Conservation (phyloP, 139 green algal species). For the Mesotaenium endlicherianum region DNA sequence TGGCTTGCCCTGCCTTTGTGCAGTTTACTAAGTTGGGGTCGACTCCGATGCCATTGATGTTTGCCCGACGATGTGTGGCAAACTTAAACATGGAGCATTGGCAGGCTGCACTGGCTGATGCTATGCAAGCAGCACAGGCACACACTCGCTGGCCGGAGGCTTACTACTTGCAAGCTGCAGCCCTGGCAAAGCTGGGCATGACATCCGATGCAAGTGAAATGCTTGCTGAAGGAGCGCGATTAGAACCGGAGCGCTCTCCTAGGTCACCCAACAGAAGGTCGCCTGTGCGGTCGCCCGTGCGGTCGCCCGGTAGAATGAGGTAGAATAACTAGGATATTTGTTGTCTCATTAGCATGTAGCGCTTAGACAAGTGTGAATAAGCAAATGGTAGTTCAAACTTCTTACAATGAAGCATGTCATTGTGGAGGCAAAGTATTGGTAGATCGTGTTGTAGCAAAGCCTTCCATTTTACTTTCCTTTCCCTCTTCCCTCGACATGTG, state of each 20-base stretch:
- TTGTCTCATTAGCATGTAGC: no score
- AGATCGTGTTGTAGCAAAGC: no score
- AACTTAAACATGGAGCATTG: not conserved
- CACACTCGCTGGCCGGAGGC: not conserved
- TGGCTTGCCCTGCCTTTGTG: not conserved
- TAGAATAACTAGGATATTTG: no score
- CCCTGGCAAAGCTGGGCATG: not conserved
- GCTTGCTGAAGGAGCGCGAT: not conserved
- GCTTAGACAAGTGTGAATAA: no score
- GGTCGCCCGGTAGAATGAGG: no score
- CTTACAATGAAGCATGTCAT: no score
- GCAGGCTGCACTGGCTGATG: not conserved
- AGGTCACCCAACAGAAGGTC: no score
- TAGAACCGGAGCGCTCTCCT: not conserved
- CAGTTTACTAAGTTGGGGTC: not conserved
- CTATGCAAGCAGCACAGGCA: not conserved
- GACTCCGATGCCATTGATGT: not conserved
- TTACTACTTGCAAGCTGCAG: not conserved
- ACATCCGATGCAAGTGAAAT: not conserved
- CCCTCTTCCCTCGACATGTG: no score
- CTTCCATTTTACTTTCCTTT: no score
- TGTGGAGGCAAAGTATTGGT: no score
- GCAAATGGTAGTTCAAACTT: no score
- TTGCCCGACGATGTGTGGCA: not conserved
- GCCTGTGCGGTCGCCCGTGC: no score